Percentiles rank a stretch among this genome's conserved stretches.
Evolutionary conservation across 1,284 basidiomycete species (phyloP).

Genomic region (Puccinia novopanici): DNA sequence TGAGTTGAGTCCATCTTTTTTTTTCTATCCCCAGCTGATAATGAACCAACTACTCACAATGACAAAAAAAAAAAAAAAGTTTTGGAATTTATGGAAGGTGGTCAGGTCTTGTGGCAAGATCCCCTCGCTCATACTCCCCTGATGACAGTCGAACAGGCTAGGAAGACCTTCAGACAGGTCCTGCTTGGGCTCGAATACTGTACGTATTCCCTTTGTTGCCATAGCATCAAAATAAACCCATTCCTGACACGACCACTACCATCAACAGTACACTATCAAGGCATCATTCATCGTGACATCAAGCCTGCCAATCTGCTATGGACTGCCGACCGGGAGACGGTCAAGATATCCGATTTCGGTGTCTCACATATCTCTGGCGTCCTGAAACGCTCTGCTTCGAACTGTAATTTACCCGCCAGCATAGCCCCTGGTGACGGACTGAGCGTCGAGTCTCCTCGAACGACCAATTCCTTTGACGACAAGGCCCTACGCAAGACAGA

Average conservation of each 20-base stretch:
- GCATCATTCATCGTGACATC: conserved; percentile 98
- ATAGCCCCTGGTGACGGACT: conserved; percentile 6
- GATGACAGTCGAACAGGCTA: conserved; percentile 76
- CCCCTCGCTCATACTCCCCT: conserved; percentile 64
- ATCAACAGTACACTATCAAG: conserved; percentile 81
- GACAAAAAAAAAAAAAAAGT: conserved; percentile 65
- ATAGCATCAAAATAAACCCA: too few species aligned
- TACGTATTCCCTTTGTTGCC: conserved; percentile 62
- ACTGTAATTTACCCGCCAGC: conserved; percentile 35
- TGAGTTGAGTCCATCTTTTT: conserved; percentile 65
- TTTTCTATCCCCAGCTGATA: conserved; percentile 39
- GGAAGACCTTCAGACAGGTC: conserved; percentile 86
- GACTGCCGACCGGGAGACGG: conserved; percentile 72
- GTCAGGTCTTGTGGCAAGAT: conserved; percentile 80
- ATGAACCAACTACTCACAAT: background rate
- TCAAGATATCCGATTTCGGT: conserved; percentile 98
- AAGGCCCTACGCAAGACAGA: conserved; percentile 88
- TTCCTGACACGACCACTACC: too few species aligned
- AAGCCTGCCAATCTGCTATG: conserved; percentile 96
- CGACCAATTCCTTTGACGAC: conserved; percentile 70
- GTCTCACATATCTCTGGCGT: conserved; percentile 93
- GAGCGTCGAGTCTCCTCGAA: conserved; percentile 16
- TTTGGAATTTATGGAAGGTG: conserved; percentile 92
- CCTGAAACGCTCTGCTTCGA: conserved; percentile 64
- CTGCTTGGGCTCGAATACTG: conserved; percentile 90